Evolutionary conservation across 1,284 basidiomycete genomes (phyloP), one percentile per base, ranked within the genome.

Genomic region (Cryptococcus maquisensis): DNA sequence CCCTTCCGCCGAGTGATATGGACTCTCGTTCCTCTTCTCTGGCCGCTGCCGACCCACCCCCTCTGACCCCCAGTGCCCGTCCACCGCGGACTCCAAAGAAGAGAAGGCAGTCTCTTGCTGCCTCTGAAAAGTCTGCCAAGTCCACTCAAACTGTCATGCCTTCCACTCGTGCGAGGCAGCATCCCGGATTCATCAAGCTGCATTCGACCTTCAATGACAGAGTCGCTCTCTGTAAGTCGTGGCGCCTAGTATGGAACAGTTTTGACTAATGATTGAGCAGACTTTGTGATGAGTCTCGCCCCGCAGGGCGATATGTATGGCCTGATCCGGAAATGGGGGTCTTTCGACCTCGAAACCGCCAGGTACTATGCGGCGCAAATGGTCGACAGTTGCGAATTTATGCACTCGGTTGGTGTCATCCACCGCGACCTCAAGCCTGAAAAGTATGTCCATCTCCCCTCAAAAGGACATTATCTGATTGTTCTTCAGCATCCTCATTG

Each of bases 401-500:
- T 97, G 82, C 93, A 97, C 70, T 80, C 81, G 47, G 86, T 86
- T 64, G 88, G 87, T 4, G 85, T 97, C 50, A 86, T 94, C 42
- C 93, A 97, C 69, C 86, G 93, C 37, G 90, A 94, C 74, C 80
- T 95, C 40, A 96, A 95, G 76, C 92, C 92, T 1, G 91, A 96
- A 75, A 96, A 96, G 77, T 77, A 54, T 59, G 70, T 58, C 13
- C n/a, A 9, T 44, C 20, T 3, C 5, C n/a, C 36, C 36, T 36
- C 36, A n/a, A 23, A 6, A 15, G 13, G 13, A 18, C n/a, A 28
- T 9, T 40, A 20, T 15, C 24, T 32, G 28, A 32, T 24, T 26
- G 9, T 35, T 20, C 21, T 47, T 23, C 39, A 82, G 81, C 73
- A 82, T 98, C 41, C 79, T 99, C 15, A 81, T 98, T 40, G 91